These are phyloP conservation scores for Geranomyces variabilis DNA, from an alignment of 192 early-diverging fungal genomes.

Conservation along the genomic window DNA sequence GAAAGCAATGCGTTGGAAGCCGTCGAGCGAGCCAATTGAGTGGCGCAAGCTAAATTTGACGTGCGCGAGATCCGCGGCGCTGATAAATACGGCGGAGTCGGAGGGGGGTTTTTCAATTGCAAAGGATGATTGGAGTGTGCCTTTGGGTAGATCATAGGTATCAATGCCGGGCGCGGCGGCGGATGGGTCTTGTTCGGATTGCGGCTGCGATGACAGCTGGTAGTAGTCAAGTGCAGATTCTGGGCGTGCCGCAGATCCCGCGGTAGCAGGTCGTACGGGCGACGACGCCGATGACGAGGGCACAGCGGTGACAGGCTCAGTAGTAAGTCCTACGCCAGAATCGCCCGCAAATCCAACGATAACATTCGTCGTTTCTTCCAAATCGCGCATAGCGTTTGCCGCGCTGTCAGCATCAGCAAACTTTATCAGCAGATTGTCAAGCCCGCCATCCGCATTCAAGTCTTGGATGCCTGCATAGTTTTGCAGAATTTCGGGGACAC, in stretches of 20 bases:
- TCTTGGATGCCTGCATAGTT: slow-evolving; percentile 22
- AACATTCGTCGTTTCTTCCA: slow-evolving; percentile 28
- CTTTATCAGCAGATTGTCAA: neutral
- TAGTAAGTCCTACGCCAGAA: neutral
- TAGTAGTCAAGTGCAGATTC: neutral
- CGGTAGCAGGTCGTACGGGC: neutral
- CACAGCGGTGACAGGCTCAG: neutral
- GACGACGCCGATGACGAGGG: neutral
- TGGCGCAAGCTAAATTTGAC: slow-evolving; percentile 23
- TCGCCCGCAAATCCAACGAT: slow-evolving; percentile 11
- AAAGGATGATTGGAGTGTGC: slow-evolving; percentile 1
- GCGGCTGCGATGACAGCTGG: too few relatives aligned
- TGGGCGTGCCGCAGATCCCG: neutral
- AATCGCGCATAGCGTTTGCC: neutral
- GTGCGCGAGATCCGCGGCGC: slow-evolving; percentile 8
- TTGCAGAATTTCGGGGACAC: slow-evolving; percentile 14
- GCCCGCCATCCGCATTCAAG: neutral
- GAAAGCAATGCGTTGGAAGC: slow-evolving; percentile 27
- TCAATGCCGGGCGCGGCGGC: neutral
- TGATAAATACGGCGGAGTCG: slow-evolving; percentile 26
- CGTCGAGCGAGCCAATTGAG: slow-evolving; percentile 16
- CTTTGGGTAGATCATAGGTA: slow-evolving; percentile 1
- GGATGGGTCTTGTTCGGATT: neutral
- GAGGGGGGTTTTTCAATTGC: slow-evolving; percentile 5
- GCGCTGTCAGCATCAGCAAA: slow-evolving; percentile 18